A percentile compares a stretch with the other conserved stretches of the same genome.
These are phyloP conservation scores for Mrakia blollopis DNA, from an alignment of 768 basidiomycete genomes.

Conservation along the genomic window DNA sequence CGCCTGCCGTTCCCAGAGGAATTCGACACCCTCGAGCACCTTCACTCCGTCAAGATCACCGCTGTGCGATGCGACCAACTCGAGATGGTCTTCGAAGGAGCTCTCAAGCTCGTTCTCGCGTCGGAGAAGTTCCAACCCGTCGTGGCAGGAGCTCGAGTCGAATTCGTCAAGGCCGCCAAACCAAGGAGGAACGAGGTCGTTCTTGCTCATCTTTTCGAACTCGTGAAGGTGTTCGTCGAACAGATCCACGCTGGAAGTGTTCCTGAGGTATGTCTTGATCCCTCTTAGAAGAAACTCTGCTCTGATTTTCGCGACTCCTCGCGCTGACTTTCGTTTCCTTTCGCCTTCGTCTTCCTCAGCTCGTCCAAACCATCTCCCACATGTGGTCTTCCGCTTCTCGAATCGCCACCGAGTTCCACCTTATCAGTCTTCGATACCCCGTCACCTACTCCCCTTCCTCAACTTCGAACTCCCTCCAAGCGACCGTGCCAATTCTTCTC, in stretches of 20 bases:
- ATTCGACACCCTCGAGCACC: constrained; percentile 39
- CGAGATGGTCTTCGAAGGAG: constrained; percentile 36
- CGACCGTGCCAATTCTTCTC: constrained; percentile 3
- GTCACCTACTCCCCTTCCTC: constrained; percentile 25
- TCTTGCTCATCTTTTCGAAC: constrained; percentile 36
- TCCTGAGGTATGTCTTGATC: constrained; percentile 1
- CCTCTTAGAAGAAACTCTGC: constrained; percentile 29
- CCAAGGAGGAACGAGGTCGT: constrained; percentile 29
- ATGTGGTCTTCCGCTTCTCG: constrained; percentile 38
- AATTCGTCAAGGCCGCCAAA: constrained; percentile 30
- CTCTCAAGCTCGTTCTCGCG: constrained; percentile 35
- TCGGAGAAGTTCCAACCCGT: constrained; percentile 34
- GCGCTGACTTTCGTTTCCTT: background rate
- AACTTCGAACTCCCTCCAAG: background rate
- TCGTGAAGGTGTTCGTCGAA: constrained; percentile 35
- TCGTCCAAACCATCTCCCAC: constrained; percentile 37
- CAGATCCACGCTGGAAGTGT: constrained; percentile 10
- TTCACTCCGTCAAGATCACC: constrained; percentile 40
- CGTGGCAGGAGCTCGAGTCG: constrained; percentile 33
- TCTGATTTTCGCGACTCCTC: background rate
- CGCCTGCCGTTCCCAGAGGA: constrained; percentile 40
- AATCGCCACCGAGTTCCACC: constrained; percentile 38
- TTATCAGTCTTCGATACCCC: constrained; percentile 38
- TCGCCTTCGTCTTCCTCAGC: constrained; percentile 28
- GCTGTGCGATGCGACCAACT: constrained; percentile 30